These are phyloP conservation scores for Annona cherimola DNA, from an alignment of 164 flowering plant species.

Conservation along the genomic window DNA sequence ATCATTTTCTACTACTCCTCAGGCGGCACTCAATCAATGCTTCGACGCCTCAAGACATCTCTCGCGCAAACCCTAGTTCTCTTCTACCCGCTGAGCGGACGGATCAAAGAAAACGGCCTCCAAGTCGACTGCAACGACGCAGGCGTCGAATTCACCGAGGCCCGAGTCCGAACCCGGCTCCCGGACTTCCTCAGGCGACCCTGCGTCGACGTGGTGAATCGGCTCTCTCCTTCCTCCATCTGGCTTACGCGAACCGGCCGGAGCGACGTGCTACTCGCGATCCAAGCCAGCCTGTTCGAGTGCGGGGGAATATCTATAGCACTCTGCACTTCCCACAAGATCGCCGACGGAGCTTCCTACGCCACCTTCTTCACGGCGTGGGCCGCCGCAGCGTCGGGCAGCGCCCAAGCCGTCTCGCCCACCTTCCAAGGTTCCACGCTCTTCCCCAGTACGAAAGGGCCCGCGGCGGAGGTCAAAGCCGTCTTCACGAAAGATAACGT, in stretches of 20 bases:
- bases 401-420: too few relatives aligned
- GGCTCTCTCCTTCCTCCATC: slow-evolving; percentile 19
- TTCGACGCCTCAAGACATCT: slow-evolving; percentile 20
- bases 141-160: background rate
- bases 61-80: slow-evolving; percentile 23
- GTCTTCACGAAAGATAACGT: too few relatives aligned
- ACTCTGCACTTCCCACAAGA: too few relatives aligned
- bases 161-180: background rate
- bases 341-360: too few relatives aligned
- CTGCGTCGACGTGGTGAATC: background rate
- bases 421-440: too few relatives aligned
- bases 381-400: too few relatives aligned
- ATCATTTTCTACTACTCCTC: slow-evolving; percentile 30
- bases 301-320: slow-evolving; percentile 23
- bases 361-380: too few relatives aligned
- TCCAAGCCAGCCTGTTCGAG: slow-evolving; percentile 17
- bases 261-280: background rate
- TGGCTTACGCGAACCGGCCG: slow-evolving; percentile 5
- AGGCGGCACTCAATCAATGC: background rate
- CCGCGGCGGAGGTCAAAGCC: too few relatives aligned
- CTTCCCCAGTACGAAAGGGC: too few relatives aligned
- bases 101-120: slow-evolving; percentile 17
- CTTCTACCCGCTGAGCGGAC: slow-evolving; percentile 36
- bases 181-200: background rate
- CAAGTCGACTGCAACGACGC: slow-evolving; percentile 4